These are phyloP conservation scores for Talaromyces sp. DNA, from an alignment of 2,329 filamentous ascomycete species.

Conservation along the genomic window DNA sequence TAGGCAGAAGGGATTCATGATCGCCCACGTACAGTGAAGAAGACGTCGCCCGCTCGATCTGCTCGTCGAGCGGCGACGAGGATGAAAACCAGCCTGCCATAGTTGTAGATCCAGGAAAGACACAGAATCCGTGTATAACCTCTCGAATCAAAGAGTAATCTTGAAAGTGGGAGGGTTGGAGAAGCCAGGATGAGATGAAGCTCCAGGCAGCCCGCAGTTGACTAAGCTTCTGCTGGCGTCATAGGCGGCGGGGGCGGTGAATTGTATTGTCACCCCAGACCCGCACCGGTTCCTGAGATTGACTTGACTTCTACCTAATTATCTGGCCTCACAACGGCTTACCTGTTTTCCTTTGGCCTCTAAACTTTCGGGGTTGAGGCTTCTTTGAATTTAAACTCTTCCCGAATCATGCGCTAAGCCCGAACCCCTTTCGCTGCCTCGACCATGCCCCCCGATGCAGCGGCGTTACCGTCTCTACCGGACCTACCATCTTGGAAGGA, in stretches of 20 bases:
- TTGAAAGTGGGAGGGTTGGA: background rate
- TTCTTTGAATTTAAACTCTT: conserved; percentile 2
- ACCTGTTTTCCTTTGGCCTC: conserved; percentile 6
- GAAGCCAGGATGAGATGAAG: conserved; percentile 19
- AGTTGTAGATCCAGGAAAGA: conserved; percentile 48
- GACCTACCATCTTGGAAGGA: conserved; percentile 38
- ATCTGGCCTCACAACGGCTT: conserved; percentile 4
- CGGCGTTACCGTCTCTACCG: conserved; percentile 39
- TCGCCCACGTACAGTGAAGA: conserved; percentile 75
- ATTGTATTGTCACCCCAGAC: conserved; percentile 26
- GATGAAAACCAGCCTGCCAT: conserved; percentile 98
- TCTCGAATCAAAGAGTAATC: conserved; percentile 32
- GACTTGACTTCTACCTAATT: conserved; percentile 5
- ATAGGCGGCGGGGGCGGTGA: conserved; percentile 38
- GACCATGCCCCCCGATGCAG: conserved; percentile 44
- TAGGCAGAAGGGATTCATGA: conserved; percentile 8
- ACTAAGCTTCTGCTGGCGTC: conserved; percentile 37
- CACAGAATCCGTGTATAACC: conserved; percentile 2
- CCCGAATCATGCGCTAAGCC: conserved; percentile 30
- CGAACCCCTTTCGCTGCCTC: conserved; percentile 17
- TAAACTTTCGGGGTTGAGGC: conserved; percentile 7
- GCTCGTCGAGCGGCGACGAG: conserved; percentile 90
- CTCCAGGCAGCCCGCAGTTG: conserved; percentile 24
- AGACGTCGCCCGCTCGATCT: conserved; percentile 91
- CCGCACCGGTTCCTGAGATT: conserved; percentile 22